Base-by-base conservation (phyloP, 805 yeast species). In the Metschnikowia baotianmanensis region DNA sequence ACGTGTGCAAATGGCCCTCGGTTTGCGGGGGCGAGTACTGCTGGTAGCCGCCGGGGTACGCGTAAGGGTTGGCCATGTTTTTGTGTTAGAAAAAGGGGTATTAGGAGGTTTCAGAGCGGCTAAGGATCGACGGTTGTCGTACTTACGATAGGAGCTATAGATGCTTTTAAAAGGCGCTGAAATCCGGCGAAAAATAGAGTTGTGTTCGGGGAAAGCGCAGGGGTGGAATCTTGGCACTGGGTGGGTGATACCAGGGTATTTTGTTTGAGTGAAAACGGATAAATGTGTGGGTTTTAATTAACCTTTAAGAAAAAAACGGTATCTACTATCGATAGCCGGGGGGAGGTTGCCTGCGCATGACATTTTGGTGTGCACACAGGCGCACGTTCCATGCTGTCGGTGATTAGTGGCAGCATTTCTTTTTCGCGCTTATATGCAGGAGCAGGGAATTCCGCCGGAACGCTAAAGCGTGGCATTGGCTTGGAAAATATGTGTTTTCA, bases 61-160 rank as follows among this genome's bases (percentile, higher is more conserved):
- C 53, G 49, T 65, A 67, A 36, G 63, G 69, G 43, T 65, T 67
- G 19, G 69, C 49, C 69, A 64, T 64, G 36, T 20, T 38, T n/a
- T n/a, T n/a, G n/a, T n/a, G n/a, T n/a, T n/a, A n/a, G n/a, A n/a
- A n/a, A n/a, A 27, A 11, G 23, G 24, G 21, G 31, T 39, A 15
- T 5, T 12, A 18, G 18, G 16, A 28, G 23, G 20, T 31, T n/a
- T 29, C 32, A 19, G 9, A n/a, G 16, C 13, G 17, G 10, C 26
- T 12, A 4, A 17, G 24, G 34, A 15, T n/a, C 6, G 10, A 12
- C 17, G 21, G 9, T 10, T 5, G 6, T 9, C 31, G 17, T 7
- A 6, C 9, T 29, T 10, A 10, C 17, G 17, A 12, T 16, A 16
- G 11, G 21, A 5, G 11, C n/a, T 16, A 3, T 10, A 10, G 26